Percentiles rank a stretch among this genome's conserved stretches.
These are phyloP conservation scores for Penicillium desertorum DNA, from an alignment of 495 filamentous ascomycete species.

Conservation along the genomic window DNA sequence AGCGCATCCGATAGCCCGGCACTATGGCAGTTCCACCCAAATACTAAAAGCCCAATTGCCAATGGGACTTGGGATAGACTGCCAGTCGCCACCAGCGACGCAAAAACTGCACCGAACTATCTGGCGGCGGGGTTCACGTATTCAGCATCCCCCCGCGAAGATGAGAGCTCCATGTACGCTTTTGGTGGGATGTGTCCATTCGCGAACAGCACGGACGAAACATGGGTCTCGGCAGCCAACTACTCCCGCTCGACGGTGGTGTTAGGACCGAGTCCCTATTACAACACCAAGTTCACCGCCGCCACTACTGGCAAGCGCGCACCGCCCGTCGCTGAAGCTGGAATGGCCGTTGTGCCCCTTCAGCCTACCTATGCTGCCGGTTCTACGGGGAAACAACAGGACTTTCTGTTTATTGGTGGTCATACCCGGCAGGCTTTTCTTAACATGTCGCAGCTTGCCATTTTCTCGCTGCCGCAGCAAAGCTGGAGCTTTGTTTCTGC, in stretches of 20 bases:
- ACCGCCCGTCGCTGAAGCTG: slow-evolving; percentile 77
- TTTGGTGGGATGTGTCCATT: slow-evolving; percentile 90
- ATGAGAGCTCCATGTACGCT: slow-evolving; percentile 57
- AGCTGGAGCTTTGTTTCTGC: slow-evolving; percentile 80
- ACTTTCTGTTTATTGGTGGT: slow-evolving; percentile 80
- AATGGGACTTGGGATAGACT: slow-evolving; percentile 58
- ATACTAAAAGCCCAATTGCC: slow-evolving; percentile 35
- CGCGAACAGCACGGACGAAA: slow-evolving; percentile 36
- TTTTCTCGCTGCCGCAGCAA: slow-evolving; percentile 83
- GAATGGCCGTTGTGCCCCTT: slow-evolving; percentile 77
- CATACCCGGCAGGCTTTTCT: slow-evolving; percentile 82
- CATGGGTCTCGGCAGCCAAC: slow-evolving; percentile 62
- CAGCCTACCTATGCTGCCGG: slow-evolving; percentile 59
- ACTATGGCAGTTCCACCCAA: slow-evolving; percentile 56
- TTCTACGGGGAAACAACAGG: slow-evolving; percentile 57
- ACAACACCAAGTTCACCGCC: slow-evolving; percentile 35
- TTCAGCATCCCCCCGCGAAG: slow-evolving; percentile 55
- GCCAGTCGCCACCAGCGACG: slow-evolving; percentile 27
- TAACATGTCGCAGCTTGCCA: slow-evolving; percentile 86
- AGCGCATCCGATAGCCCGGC: slow-evolving; percentile 38
- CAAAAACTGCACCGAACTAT: slow-evolving; percentile 56
- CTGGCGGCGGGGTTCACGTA: slow-evolving; percentile 68
- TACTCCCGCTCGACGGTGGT: slow-evolving; percentile 78
- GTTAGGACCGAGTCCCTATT: slow-evolving; percentile 34
- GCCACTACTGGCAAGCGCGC: slow-evolving; percentile 47